Evolutionary conservation across 805 yeast species (phyloP).

Genomic region (Candida methanosorbosa): DNA sequence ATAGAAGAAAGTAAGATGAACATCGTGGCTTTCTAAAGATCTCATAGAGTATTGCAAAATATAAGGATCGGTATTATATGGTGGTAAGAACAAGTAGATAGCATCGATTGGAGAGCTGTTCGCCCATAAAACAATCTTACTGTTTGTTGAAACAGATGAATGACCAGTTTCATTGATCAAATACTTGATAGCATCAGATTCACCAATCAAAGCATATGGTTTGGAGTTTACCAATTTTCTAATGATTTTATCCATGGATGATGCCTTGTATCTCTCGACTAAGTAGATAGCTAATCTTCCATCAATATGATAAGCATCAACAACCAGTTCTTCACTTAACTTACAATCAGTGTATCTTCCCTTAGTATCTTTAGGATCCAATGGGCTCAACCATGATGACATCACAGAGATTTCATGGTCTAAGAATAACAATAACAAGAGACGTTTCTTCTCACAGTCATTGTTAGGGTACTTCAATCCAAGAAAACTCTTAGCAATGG

Average conservation of each 20-base stretch:
- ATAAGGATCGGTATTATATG: constrained; percentile 54
- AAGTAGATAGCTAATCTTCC: constrained; percentile 70
- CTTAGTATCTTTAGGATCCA: constrained; percentile 32
- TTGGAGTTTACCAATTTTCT: constrained; percentile 37
- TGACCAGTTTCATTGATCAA: constrained; percentile 31
- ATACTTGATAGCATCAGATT: constrained; percentile 53
- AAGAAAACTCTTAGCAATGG: constrained; percentile 31
- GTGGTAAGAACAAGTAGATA: constrained; percentile 74
- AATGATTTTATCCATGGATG: constrained; percentile 30
- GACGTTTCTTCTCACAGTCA: constrained; percentile 38
- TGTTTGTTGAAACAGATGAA: constrained; percentile 6
- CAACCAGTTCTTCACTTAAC: constrained; percentile 34
- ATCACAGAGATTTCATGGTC: constrained; percentile 68
- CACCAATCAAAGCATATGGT: constrained; percentile 51
- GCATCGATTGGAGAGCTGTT: constrained; percentile 78
- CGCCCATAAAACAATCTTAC: constrained; percentile 46
- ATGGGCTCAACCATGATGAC: constrained; percentile 70
- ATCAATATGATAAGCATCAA: constrained; percentile 52
- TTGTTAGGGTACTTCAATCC: constrained; percentile 13
- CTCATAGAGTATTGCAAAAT: constrained; percentile 84
- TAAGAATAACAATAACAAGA: constrained; percentile 52
- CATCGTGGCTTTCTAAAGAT: constrained; percentile 81
- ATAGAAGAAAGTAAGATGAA: constrained; percentile 84
- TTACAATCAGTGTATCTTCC: constrained; percentile 28
- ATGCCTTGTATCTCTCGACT: constrained; percentile 44